Evolutionary conservation across 164 flowering plant genomes (phyloP).

Genomic region (Protea cynaroides): DNA sequence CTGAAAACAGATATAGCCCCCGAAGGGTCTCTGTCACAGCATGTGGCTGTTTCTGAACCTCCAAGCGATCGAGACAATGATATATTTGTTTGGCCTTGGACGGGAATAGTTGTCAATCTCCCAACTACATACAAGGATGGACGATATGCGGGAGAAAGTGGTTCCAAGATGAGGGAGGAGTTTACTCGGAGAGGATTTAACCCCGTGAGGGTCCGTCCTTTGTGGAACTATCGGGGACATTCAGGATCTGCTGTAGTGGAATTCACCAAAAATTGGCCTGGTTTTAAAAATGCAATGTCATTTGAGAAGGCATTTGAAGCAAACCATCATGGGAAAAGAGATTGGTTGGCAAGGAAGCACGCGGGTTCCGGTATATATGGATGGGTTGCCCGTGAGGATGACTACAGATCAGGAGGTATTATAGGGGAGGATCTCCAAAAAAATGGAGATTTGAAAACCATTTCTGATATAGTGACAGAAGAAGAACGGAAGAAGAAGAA

Average conservation of each 20-base stretch:
- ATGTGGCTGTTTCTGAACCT: conserved; percentile 23
- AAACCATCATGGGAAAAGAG: conserved; percentile 65
- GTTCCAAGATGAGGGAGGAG: conserved; percentile 67
- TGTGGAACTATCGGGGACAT: conserved; percentile 73
- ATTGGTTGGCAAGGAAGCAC: conserved; percentile 39
- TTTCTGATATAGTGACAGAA: conserved; percentile 61
- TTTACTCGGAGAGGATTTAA: conserved; percentile 52
- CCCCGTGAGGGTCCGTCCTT: conserved; percentile 58
- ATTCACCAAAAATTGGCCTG: conserved; percentile 72
- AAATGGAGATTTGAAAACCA: conserved; percentile 66
- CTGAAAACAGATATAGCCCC: conserved; percentile 45
- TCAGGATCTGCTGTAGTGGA: conserved; percentile 73
- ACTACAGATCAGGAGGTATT: conserved; percentile 36
- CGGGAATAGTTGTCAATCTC: conserved; percentile 62
- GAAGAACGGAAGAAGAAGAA: conserved; percentile 59
- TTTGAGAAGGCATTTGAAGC: conserved; percentile 74
- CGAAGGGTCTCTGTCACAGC: conserved; percentile 26
- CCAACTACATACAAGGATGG: conserved; percentile 60
- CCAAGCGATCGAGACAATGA: conserved; percentile 38
- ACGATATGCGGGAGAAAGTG: conserved; percentile 63
- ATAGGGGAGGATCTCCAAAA: conserved; percentile 67
- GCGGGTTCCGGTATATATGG: conserved; percentile 51
- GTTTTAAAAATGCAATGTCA: conserved; percentile 64
- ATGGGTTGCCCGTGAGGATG: conserved; percentile 94
- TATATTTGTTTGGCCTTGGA: conserved; percentile 77